Base-by-base conservation (phyloP, 2,329 filamentous ascomycete genomes). In the Dendrostoma leiphaemia region DNA sequence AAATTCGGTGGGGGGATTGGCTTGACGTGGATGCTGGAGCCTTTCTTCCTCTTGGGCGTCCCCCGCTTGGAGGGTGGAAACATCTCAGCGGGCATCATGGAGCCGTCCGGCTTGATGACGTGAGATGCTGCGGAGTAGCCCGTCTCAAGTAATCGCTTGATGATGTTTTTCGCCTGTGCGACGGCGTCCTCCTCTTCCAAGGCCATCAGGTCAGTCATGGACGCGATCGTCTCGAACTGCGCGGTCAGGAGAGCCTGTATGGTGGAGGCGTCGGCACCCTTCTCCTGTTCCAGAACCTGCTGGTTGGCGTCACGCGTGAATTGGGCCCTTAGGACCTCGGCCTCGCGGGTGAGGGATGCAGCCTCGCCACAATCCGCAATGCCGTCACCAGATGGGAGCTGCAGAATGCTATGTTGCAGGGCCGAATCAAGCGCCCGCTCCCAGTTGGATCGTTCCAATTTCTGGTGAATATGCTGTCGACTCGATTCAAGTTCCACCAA, bases 141-240 rank as follows among this genome's bases (percentile, higher is more conserved):
- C 3, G 83, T 83, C 55, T 90, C 84, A 15, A 97, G 78, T 54
- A 99, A 81, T 56, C 89, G 87, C 55, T 83, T 81, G 48, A 99
- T 85, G 44, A 92, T 85, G 21, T 78, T 79, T 67, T 88, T 91
- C 24, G 92, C 94, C 53, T 89, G 86, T 15, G 86, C 77, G 2
- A 97, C 81, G 1, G 93, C 94, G 58, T 95, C 88, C 31, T 88
- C 84, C 67, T 96, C 90, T 54, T 81, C 87, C 85, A 97, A 91
- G 32, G 82, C 78, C 62, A 93, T 82, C 23, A 94, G 90, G 61
- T 90, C 89, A 51, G 88, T 85, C 51, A 99, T 82, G 1, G 91
- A 90, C 4, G 90, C 79, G 57, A 97, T 82, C 2, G 92, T 93
- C 64, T 97, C 92, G 62, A 99, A 96, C 64, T 97, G 93, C 12